Evolutionary conservation across 2,329 filamentous ascomycete species (phyloP).

Genomic region (Clathrospora elynae): DNA sequence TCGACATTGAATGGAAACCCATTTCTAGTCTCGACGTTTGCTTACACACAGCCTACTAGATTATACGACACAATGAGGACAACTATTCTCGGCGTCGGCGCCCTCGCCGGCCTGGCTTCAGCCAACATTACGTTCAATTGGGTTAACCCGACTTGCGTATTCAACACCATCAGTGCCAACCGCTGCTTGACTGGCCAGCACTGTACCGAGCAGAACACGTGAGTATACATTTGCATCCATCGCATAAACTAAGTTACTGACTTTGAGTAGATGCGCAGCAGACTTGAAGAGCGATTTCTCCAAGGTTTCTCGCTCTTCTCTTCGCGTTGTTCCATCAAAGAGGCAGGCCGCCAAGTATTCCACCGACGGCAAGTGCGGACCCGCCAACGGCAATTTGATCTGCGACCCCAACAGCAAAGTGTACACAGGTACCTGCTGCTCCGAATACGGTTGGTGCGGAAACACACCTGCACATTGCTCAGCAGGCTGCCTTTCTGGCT

Average conservation of each 20-base stretch:
- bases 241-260: constrained; percentile 1
- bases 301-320: constrained; percentile 26
- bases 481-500: constrained; percentile 49
- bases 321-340: constrained; percentile 32
- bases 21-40: background rate
- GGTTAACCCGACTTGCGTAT: constrained; percentile 53
- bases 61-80: constrained; percentile 35
- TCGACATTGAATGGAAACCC: background rate
- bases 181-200: constrained; percentile 49
- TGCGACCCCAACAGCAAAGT: constrained; percentile 53
- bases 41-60: constrained; percentile 23
- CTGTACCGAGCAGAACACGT: constrained; percentile 46
- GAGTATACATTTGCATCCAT: constrained; percentile 19
- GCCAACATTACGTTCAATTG: constrained; percentile 58
- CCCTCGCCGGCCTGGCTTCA: constrained; percentile 44
- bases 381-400: constrained; percentile 47
- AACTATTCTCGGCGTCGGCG: constrained; percentile 35
- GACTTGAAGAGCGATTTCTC: constrained; percentile 34
- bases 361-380: constrained; percentile 49
- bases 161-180: constrained; percentile 20
- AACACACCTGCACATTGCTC: constrained; percentile 49
- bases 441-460: constrained; percentile 53
- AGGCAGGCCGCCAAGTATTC: constrained; percentile 44
- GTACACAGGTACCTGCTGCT: constrained; percentile 55
- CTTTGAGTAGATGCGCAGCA: constrained; percentile 23